These are phyloP conservation scores for Lunasporangiospora selenospora DNA, from an alignment of 192 early-diverging fungal genomes.

Conservation along the genomic window DNA sequence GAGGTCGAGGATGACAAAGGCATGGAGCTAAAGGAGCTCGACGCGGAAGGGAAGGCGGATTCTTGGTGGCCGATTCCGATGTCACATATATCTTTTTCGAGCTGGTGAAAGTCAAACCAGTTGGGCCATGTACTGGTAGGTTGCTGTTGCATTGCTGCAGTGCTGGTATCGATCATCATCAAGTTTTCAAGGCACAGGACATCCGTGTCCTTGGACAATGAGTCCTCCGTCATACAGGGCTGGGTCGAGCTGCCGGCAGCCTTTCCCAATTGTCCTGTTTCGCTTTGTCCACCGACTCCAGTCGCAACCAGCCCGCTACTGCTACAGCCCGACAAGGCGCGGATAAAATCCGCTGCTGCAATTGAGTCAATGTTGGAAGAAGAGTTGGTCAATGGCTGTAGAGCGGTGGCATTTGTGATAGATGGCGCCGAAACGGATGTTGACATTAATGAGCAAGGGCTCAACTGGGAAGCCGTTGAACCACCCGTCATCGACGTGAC, in stretches of 20 bases:
- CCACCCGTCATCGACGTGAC: constrained; percentile 14
- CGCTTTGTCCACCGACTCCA: no score
- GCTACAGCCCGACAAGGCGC: constrained; percentile 30
- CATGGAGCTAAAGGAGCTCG: constrained; percentile 16
- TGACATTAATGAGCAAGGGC: constrained; percentile 11
- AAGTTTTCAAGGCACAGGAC: constrained; percentile 31
- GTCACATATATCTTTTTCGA: constrained; percentile 40
- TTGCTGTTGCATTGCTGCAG: constrained; percentile 27
- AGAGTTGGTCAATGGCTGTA: no score
- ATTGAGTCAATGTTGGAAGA: constrained; percentile 15
- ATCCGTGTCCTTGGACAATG: no score
- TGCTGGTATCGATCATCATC: constrained; percentile 33
- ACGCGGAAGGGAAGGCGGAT: constrained; percentile 22
- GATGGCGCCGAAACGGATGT: constrained; percentile 28
- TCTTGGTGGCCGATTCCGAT: constrained; percentile 1
- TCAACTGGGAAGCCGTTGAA: neutral
- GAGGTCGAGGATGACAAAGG: constrained; percentile 17
- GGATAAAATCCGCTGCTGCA: constrained; percentile 33
- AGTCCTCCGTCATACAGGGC: no score
- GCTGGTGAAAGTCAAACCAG: constrained; percentile 42
- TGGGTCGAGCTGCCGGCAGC: no score
- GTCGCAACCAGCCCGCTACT: no score
- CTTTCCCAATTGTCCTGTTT: no score
- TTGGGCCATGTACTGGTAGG: constrained; percentile 31
- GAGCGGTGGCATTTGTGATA: neutral